Base-by-base conservation (phyloP, 179 eudicot genomes). In the Nepenthes alata region DNA sequence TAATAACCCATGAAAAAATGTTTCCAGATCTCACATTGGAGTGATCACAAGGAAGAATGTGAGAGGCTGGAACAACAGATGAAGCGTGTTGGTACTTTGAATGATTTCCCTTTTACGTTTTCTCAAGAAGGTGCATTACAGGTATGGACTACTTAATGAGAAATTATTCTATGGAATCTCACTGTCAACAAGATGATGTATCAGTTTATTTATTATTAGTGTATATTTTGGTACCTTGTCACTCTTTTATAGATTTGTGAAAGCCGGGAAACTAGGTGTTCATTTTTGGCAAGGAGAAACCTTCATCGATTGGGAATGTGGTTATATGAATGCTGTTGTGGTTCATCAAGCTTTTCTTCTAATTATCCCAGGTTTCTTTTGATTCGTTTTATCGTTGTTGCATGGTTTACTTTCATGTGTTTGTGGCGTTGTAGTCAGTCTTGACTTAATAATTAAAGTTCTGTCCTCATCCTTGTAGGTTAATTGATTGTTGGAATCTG, bases 271-370 rank as follows among this genome's bases (percentile, higher is more conserved):
- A 79, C 75, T 51, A 72, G 85, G 58, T 91, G 98, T 73, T 81
- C 95, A 5, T 86, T 91, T 65, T 64, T 91, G 54, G 69, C 41
- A 6, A 75, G 72, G 63, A 67, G 68, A 61, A 71, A 81, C 57
- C 78, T 91, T 66, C 96, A 91, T 67, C 70, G 54, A 44, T 66
- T 66, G 38, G 89, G 96, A 74, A 78, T 89, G 87, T 91, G 98
- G 96, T 80, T 64, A 53, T 64, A 70, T 71, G 98, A 91, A 76
- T 91, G 98, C 68, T 65, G 73, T 50, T 91, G 98, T 59, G 83
- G 75, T 61, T 47, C 60, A 57, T 59, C 76, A 11, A 15, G 61
- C 41, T 36, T 48, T 47, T 63, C 58, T 4, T 64, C 45, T 25
- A 61, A 59, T 62, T 10, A 12, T 57, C 67, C 80, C 48, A 78